Percentiles rank a stretch among this genome's conserved stretches.
Evolutionary conservation across 2,329 filamentous ascomycete species (phyloP).

Genomic region (Nothomitra cinnamomea): DNA sequence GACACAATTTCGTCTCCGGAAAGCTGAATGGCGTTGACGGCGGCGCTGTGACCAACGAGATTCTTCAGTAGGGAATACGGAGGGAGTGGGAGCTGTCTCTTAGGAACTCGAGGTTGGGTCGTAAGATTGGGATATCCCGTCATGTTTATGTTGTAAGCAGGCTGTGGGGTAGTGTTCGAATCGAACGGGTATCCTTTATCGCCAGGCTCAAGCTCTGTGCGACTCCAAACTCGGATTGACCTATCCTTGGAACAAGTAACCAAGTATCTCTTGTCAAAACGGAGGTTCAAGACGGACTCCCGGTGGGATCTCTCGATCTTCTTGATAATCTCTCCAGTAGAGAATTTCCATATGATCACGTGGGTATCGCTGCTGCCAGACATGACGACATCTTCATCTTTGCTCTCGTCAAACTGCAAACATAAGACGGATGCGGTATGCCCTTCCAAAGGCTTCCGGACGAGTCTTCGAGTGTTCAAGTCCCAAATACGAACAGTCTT

Average conservation of each 20-base stretch:
- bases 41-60: slow-evolving; percentile 71
- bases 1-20: slow-evolving; percentile 76
- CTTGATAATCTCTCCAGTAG: slow-evolving; percentile 68
- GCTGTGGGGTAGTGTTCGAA: slow-evolving; percentile 21
- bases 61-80: slow-evolving; percentile 64
- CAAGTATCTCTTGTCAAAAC: slow-evolving; percentile 78
- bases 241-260: slow-evolving; percentile 97
- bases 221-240: slow-evolving; percentile 91
- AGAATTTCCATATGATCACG: slow-evolving; percentile 86
- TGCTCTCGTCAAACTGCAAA: slow-evolving; percentile 80
- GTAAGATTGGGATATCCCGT: slow-evolving; percentile 19
- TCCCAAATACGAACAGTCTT: slow-evolving; percentile 82
- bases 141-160: slow-evolving; percentile 37
- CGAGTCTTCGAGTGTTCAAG: slow-evolving; percentile 61
- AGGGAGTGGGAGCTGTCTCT: slow-evolving; percentile 29
- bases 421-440: slow-evolving; percentile 83
- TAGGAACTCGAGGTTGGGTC: slow-evolving; percentile 18
- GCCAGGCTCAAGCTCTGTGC: slow-evolving; percentile 40
- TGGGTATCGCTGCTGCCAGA: slow-evolving; percentile 87
- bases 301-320: slow-evolving; percentile 59
- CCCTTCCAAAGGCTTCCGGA: slow-evolving; percentile 53
- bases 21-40: slow-evolving; percentile 92
- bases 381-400: slow-evolving; percentile 80
- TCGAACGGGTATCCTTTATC: slow-evolving; percentile 27
- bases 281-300: slow-evolving; percentile 85